Evolutionary conservation across 2,329 filamentous ascomycete species (phyloP), one percentile per base, ranked within the genome.

Genomic region (Pezicula neosporulosa): DNA sequence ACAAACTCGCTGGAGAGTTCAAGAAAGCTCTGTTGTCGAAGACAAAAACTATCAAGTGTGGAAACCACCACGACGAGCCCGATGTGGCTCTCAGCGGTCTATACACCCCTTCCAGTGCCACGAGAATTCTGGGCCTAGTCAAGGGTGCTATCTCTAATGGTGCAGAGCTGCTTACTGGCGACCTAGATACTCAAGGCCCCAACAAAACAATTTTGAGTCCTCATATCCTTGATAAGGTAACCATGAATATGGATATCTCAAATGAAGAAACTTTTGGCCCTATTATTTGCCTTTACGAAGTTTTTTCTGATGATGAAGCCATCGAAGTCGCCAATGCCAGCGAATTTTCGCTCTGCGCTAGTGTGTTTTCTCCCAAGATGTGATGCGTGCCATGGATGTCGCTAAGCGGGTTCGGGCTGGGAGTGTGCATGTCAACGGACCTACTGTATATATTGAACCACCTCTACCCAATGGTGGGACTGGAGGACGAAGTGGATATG

Each of bases 241-340:
- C 71, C 35, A 75, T 78, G 55, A 77, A 80, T 0, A 93, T 93
- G 88, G 83, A 89, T 47, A 70, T 94, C n/a, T 93, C 86, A 68
- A 71, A 78, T 60, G 83, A 74, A 3, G 84, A 87, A 62, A 79
- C 76, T 0, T 87, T 87, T 55, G 84, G 83, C 0, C 83, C 84
- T 0, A 76, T 76, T 0, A 78, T 84, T 1, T 77, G 75, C 2
- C 62, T 86, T 18, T 74, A 80, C 6, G 70, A 75, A 2, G 74
- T 84, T 19, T 71, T 77, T 1, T 61, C 62, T n/a, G 77, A 80
- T 5, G 80, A 84, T 8, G 78, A 85, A 47, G 83, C 81, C 0
- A 64, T 86, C 6, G 69, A 72, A 35, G 66, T 85, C 27, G 82
- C 82, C 2, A 87, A 87, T 56, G 80, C 85, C 56, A 85, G 82